phyloP scores from a whole-genome alignment of 2,329 filamentous ascomycete genomes.

The Cordyceps fumosorosea region DNA sequence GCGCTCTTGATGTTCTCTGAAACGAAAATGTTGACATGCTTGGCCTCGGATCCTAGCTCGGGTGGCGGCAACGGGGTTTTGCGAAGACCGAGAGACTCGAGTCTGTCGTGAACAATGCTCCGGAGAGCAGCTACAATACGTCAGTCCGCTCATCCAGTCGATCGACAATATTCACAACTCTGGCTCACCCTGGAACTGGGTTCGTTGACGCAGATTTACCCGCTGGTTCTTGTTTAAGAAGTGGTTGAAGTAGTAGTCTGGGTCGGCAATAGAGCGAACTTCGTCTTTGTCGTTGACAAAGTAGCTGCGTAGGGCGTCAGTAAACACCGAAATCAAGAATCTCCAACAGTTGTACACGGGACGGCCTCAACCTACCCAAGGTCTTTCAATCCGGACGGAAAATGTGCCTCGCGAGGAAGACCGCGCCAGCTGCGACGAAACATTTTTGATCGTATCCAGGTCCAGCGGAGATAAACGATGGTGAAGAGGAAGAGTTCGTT shows the following conservation, averaged over 20 bases:
- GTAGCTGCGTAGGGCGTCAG: constrained; percentile 49
- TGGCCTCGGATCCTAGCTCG: constrained; percentile 24
- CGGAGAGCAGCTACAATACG: constrained; percentile 51
- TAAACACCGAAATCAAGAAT: background rate
- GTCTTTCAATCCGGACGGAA: constrained; percentile 56
- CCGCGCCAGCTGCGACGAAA: constrained; percentile 64
- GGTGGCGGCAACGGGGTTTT: constrained; percentile 55
- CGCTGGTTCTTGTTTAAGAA: constrained; percentile 67
- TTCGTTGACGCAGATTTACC: constrained; percentile 68
- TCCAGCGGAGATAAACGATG: background rate
- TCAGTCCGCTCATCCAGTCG: background rate
- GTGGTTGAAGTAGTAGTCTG: constrained; percentile 67
- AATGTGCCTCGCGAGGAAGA: constrained; percentile 65
- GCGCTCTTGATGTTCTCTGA: constrained; percentile 45
- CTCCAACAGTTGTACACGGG: constrained; percentile 20
- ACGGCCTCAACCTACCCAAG: constrained; percentile 53
- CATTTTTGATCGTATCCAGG: constrained; percentile 44
- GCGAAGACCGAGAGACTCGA: constrained; percentile 53
- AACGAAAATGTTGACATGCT: constrained; percentile 61
- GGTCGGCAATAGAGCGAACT: constrained; percentile 62
- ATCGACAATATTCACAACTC: background rate
- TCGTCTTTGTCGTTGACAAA: constrained; percentile 72
- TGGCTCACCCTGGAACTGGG: constrained; percentile 55
- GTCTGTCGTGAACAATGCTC: constrained; percentile 53
- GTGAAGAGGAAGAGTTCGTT: too few relatives aligned